Evolutionary conservation across 108 stramenopile genomes (phyloP), one percentile per base, ranked within the genome.

Genomic region (Fistulifera pelliculosa): DNA sequence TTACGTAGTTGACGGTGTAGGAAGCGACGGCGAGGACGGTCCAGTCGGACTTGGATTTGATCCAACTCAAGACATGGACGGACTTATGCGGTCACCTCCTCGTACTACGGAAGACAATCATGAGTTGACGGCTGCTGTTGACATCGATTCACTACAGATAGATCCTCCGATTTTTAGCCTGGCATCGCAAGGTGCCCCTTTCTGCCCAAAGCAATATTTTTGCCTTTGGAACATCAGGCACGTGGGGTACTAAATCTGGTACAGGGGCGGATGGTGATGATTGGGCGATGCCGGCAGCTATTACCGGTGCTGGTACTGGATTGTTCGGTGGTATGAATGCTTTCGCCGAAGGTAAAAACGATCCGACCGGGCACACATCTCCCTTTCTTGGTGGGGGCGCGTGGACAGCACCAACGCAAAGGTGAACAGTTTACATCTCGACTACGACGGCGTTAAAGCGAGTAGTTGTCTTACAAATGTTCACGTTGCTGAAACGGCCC

Each of bases 11-110:
- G 31, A 35, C 8, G 31, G 31, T 8, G 3, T 35, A 35, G 31
- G 31, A 8, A 35, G 31, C 31, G 56, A 73, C 6, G 66, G 52
- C 0, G 68, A 75, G 14, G 71, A 63, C 55, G 64, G 35, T 38
- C 48, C 40, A 26, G 17, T 87, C 58, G 90, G 90, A 0, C 67
- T 92, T 44, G 84, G 84, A 7, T 85, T 83, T 65, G 84, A 92
- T 67, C 77, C 83, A 27, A 70, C 69, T 28, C 60, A 79, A 31
- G 58, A 70, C 53, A 83, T 83, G 76, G 81, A 83, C 51, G 62
- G 66, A 24, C 60, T 83, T 43, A 79, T 83, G 71, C 55, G 68
- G 39, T 77, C 81, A 15, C 78, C 81, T 40, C 57, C 74, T 14
- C 49, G 52, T 47, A 53, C 68, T 22, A 58, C 51, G 16, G 60